Evolutionary conservation across 495 filamentous ascomycete species (phyloP), one percentile per base, ranked within the genome.

Genomic region (Aspergillus campestris): DNA sequence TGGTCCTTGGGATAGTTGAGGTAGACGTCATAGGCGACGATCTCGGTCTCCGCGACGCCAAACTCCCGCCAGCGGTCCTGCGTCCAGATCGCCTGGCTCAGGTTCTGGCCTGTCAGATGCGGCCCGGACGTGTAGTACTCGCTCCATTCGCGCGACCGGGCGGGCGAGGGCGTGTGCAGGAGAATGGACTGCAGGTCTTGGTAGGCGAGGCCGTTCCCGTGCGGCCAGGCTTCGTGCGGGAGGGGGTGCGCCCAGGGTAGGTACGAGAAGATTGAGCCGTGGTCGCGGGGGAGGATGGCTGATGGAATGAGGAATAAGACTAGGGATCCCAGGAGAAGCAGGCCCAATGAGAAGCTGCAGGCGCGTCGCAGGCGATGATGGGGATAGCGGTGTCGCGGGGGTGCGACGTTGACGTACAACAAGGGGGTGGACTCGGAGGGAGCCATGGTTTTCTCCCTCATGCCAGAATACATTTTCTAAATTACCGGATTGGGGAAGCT

Each of bases 31-130:
- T 98, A 97, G 12, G 83, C 64, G 14, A 82, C 81, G 52, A 98
- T 82, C 5, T 69, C 73, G 13, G 80, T 77, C 40, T 84, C 72
- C 49, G 78, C 64, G 43, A 98, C 68, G 3, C 92, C 94, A 58
- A 85, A 92, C 50, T 89, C 81, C 52, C 82, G 67, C 89, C 89
- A 97, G 51, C 72, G 82, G 18, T 94, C 80, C 51, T 79, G 74
- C 0, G 92, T 98, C 89, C 89, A 98, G 38, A 83, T 62, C 5
- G 86, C 92, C 67, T 94, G 81, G 44, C 80, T 87, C 37, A 83
- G 73, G 55, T 97, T 97, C 72, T 87, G 85, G 9, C 92, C 92
- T 0, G 83, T 87, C 29, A 98, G 70, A 71, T 98, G 92, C 1
- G 86, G 77, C 0, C 92, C 92, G 2, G 82, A 65, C 0, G 92